Conservation (phyloP, 1,139 yeast genomes). For the Taiozyma sp. region DNA sequence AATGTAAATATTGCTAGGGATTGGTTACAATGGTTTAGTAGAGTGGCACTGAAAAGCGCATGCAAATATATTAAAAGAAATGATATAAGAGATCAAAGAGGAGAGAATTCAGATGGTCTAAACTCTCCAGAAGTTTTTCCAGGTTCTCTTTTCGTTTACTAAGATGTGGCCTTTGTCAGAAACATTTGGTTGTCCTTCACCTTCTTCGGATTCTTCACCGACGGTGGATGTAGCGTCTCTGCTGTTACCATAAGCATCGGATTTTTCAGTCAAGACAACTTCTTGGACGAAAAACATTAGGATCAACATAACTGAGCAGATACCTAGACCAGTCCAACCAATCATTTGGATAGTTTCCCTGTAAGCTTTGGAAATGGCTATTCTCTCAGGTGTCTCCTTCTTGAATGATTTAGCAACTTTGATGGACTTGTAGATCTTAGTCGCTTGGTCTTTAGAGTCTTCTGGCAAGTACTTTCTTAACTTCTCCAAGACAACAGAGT, state of each 20-base stretch:
- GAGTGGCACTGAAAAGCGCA: not conserved
- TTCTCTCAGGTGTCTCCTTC: constrained; percentile 22
- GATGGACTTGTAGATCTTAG: constrained; percentile 20
- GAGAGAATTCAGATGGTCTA: too few relatives aligned
- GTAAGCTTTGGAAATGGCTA: constrained; percentile 25
- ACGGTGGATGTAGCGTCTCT: not conserved
- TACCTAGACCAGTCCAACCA: constrained; percentile 23
- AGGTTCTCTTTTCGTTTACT: not conserved
- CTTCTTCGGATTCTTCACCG: not conserved
- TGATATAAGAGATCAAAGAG: too few relatives aligned
- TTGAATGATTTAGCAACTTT: constrained; percentile 19
- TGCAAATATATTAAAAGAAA: not conserved
- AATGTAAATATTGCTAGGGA: too few relatives aligned
- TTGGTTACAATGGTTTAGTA: too few relatives aligned
- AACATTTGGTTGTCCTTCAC: not conserved
- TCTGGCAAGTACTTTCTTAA: constrained; percentile 20
- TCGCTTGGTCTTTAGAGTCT: constrained; percentile 15
- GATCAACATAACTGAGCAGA: constrained; percentile 22
- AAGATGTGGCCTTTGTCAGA: not conserved
- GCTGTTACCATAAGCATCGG: constrained; percentile 14
- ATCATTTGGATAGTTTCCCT: constrained; percentile 25
- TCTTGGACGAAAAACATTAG: constrained; percentile 23
- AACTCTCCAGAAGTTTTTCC: not conserved
- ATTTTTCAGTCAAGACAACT: constrained; percentile 15
- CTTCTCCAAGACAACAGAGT: constrained; percentile 14